Base-by-base conservation (phyloP, 1,284 basidiomycete species). In the Heliocybe sulcata region DNA sequence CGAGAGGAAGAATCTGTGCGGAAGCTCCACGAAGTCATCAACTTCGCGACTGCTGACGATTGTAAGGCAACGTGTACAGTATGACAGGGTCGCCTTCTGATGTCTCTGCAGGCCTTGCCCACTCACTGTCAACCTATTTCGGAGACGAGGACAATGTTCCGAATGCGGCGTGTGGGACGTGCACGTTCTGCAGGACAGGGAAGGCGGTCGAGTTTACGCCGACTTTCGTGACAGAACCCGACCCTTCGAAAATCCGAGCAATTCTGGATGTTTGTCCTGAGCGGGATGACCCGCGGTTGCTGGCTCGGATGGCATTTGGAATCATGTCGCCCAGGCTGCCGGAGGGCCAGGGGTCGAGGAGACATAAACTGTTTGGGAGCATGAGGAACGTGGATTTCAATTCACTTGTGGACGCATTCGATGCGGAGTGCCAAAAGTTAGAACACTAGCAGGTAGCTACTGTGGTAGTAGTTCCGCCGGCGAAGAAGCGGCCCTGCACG, bases 301-400 rank as follows among this genome's bases (percentile, higher is more conserved):
- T 79, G 12, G 75, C 77, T 3, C 73, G 77, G 14, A 72, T 79
- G 67, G 77, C 77, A 1, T 77, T 79, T 55, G 77, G 77, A 1
- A 71, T 79, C 55, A 71, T 72, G 0, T 76, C 74, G 3, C 77
- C 77, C 1, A 69, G 77, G 0, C 63, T 79, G 35, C 74, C 75
- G 3, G 65, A 64, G 14, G 61, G 67, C 48, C 76, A 73, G 57
- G 71, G 73, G 65, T 71, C 70, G 12, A 68, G 65, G 0, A 60
- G 59, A 16, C 71, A 75, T 55, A 67, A 68, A 0, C 62, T 74
- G 14, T 77, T 77, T 52, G 75, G 74, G 0, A 71, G 68, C 57
- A 75, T 77, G 74, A 69, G 65, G 19, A 60, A 69, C 29, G 63
- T 64, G 14, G 68, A 73, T 57, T 76, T 74, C 63, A 66, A 66